Conservation (phyloP, 2,329 filamentous ascomycete species). For the Ilyonectria sp. region DNA sequence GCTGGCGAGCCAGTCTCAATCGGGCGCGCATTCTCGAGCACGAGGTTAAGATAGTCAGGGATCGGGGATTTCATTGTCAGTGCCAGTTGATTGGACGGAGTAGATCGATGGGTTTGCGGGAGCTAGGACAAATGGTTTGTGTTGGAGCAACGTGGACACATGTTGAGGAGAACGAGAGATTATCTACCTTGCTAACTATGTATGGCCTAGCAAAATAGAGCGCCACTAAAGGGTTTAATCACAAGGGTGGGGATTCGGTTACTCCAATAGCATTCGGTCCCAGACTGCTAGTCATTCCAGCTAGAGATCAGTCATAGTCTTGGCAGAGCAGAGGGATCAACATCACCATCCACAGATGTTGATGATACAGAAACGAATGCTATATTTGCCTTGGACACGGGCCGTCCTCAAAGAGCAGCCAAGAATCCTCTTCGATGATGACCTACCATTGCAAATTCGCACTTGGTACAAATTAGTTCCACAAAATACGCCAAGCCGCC, state of each 20-base stretch:
- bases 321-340: not conserved
- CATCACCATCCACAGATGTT: not conserved
- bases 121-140: not conserved
- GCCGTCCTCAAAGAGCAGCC: no score
- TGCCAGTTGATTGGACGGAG: not conserved
- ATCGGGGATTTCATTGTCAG: slow-evolving; percentile 53
- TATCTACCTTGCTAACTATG: not conserved
- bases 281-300: not conserved
- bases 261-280: not conserved
- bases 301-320: not conserved
- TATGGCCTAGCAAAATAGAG: not conserved
- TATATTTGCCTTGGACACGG: not conserved
- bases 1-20: slow-evolving; percentile 52
- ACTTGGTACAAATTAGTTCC: no score
- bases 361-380: not conserved
- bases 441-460: no score
- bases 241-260: not conserved
- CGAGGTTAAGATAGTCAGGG: slow-evolving; percentile 52
- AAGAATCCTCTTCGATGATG: no score
- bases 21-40: slow-evolving; percentile 51
- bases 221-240: not conserved
- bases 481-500: not conserved
- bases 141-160: no score
- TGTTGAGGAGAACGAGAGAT: not conserved
- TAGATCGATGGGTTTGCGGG: not conserved